Evolutionary conservation across 441 rosid species (phyloP), one percentile per base, ranked within the genome.

Genomic region (Mallotus repandus): DNA sequence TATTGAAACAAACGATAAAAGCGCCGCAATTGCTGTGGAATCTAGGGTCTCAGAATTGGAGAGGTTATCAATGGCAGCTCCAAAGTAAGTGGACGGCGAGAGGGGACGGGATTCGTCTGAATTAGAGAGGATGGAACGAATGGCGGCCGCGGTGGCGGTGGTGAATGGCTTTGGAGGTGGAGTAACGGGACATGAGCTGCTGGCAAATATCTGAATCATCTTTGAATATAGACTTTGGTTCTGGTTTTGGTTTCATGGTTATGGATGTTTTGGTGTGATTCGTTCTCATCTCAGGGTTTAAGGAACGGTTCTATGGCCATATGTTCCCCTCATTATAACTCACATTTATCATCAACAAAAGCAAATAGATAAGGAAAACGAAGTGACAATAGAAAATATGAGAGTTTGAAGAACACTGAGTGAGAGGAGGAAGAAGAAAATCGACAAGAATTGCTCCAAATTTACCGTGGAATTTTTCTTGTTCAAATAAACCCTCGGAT

Each of bases 111-210:
- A 84, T 73, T 89, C 96, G 12, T 92, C 75, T n/a, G n/a, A n/a
- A 41, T 82, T 4, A 52, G 55, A 70, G 76, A 95, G 96, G 16
- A 93, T 88, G 29, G 99, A 89, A 55, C 93, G 96, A 83, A 91
- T 88, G 19, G 99, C 92, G 52, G 87, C 94, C 48, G 96, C 91
- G 43, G 96, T 87, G 69, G 99, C 97, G 87, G 80, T 93, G 97
- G 76, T 95, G 96, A 0, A 89, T 80, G 60, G 99, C 98, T 2
- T 97, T 81, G 46, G 96, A 95, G 61, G 90, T 79, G 59, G 95
- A 81, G 66, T 95, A 95, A 38, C 97, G 98, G 81, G 89, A 91
- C 86, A 95, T 84, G 60, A 95, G 93, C 68, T 91, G 96, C 68
- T 85, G 92, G 83, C 89, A 95, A 67, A 95, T 78, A 69, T 95